These are phyloP conservation scores for Trichoderma sp. DNA, from an alignment of 2,329 filamentous ascomycete genomes.

Conservation along the genomic window DNA sequence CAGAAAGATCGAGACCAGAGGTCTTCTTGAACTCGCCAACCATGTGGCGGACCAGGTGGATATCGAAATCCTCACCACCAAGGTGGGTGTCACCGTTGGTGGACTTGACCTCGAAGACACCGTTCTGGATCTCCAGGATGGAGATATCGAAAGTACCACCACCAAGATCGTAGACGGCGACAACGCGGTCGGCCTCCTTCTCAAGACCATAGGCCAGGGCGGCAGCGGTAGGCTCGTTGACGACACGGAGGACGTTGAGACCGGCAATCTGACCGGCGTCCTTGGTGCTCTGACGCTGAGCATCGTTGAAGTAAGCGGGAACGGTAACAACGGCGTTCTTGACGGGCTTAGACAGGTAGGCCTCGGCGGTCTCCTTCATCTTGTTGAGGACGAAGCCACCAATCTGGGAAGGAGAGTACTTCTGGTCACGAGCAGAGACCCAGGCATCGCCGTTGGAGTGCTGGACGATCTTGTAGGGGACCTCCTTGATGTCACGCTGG, in stretches of 20 bases:
- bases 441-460: constrained; percentile 96
- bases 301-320: constrained; percentile 98
- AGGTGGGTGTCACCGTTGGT: constrained; percentile 99
- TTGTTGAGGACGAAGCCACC: constrained; percentile 95
- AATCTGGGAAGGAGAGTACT: constrained; percentile 97
- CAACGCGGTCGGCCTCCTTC: constrained; percentile 85
- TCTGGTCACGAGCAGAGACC: constrained; percentile 89
- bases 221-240: constrained; percentile 96
- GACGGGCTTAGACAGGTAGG: constrained; percentile 83
- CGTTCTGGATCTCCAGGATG: constrained; percentile 93
- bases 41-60: constrained; percentile 87
- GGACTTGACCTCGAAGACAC: constrained; percentile 98
- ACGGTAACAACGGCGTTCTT: constrained; percentile 98
- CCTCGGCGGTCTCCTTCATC: constrained; percentile 99
- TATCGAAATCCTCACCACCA: constrained; percentile 98
- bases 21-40: constrained; percentile 97
- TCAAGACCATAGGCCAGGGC: constrained; percentile 94
- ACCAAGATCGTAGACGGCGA: constrained; percentile 96
- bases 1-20: constrained; percentile 82
- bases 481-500: constrained; percentile 94
- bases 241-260: constrained; percentile 93
- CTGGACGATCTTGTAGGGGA: constrained; percentile 98
- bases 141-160: constrained; percentile 99
- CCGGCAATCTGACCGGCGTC: constrained; percentile 95
- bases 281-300: constrained; percentile 96